These are phyloP conservation scores for Colletotrichum horii DNA, from an alignment of 2,329 filamentous ascomycete species.

Conservation along the genomic window DNA sequence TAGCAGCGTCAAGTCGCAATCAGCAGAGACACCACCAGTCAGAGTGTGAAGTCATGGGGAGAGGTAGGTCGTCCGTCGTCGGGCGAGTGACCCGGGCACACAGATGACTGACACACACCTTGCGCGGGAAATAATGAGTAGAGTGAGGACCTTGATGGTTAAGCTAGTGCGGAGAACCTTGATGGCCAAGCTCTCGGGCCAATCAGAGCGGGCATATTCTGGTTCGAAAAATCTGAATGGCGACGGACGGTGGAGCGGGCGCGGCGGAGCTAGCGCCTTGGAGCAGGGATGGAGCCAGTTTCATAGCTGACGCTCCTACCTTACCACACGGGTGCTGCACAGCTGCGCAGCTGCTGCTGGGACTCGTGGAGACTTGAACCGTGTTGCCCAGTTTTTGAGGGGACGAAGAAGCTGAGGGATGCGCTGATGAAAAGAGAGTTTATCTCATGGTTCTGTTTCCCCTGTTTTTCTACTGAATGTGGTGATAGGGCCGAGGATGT, in stretches of 20 bases:
- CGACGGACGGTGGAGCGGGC: not conserved
- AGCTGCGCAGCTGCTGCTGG: not conserved
- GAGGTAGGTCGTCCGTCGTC: not conserved
- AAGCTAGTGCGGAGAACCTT: slow-evolving; percentile 18
- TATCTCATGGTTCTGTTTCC: not conserved
- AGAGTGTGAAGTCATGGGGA: not conserved
- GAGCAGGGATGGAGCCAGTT: slow-evolving; percentile 9
- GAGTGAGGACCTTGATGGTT: slow-evolving; percentile 17
- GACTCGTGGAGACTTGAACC: not conserved
- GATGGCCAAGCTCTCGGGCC: not conserved
- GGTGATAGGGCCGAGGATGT: not conserved
- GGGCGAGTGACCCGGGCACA: not conserved
- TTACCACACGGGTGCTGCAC: not conserved
- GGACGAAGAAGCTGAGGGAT: not conserved
- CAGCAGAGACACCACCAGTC: not conserved
- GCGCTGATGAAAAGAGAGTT: not conserved
- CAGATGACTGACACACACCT: not conserved
- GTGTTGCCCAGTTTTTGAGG: not conserved
- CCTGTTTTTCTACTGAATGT: not conserved
- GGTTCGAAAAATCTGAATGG: not conserved
- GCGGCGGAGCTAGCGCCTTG: not conserved
- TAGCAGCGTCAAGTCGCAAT: not conserved
- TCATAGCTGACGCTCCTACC: not conserved
- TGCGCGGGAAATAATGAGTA: not conserved
- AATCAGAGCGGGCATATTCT: not conserved